Conservation (phyloP, 495 filamentous ascomycete genomes). For the Xylaria intraflava region DNA sequence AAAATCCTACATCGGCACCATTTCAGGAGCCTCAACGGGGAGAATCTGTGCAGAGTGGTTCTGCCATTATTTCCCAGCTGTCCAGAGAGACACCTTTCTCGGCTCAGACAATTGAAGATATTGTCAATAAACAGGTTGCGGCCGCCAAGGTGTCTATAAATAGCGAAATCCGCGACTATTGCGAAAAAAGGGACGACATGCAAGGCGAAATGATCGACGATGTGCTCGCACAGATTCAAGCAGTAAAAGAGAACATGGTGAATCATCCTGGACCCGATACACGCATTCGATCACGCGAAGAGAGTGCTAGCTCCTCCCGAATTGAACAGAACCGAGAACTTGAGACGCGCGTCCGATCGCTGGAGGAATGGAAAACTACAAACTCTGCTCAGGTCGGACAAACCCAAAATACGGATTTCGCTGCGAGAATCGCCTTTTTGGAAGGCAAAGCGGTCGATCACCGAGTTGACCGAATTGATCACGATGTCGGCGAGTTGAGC, state of each 20-base stretch:
- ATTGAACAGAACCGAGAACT: too few species aligned
- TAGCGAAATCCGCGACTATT: background rate
- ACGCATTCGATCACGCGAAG: background rate
- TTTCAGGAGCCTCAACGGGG: background rate
- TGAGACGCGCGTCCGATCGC: background rate
- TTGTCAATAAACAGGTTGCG: background rate
- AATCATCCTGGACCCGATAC: background rate
- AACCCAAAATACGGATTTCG: background rate
- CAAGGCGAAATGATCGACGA: background rate
- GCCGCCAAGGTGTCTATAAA: background rate
- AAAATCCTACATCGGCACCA: constrained; percentile 3
- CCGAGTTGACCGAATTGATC: constrained; percentile 9
- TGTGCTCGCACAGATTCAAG: background rate
- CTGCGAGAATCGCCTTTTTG: constrained; percentile 8
- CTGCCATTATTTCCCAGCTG: background rate
- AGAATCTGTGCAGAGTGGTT: background rate
- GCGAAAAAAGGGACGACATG: background rate
- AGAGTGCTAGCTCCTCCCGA: too few species aligned
- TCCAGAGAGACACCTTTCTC: background rate
- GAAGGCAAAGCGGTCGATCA: constrained; percentile 6
- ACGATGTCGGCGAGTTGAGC: constrained; percentile 1
- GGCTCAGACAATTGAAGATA: background rate
- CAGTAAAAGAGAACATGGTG: background rate
- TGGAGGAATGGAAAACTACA: constrained; percentile 1
- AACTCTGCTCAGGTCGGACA: background rate